A percentile compares a stretch with the other conserved stretches of the same genome.
These are phyloP conservation scores for Discostella stelligeroides DNA, from an alignment of 108 stramenopile species.

Conservation along the genomic window DNA sequence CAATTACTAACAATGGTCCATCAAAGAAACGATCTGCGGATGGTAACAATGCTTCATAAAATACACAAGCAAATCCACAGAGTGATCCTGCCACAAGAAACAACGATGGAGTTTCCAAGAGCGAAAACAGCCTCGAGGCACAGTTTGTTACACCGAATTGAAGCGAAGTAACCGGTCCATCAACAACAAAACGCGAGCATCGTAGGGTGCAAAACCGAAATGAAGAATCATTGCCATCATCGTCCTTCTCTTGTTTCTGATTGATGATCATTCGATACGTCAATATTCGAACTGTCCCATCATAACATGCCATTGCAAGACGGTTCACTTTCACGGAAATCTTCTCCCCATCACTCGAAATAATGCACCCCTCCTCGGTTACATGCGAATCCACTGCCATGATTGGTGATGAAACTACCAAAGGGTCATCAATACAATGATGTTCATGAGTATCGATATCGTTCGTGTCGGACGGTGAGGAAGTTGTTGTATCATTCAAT, in stretches of 20 bases:
- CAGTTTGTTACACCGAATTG: constrained; percentile 33
- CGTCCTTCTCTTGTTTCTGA: neutral
- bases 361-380: neutral
- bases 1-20: constrained; percentile 44
- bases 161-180: constrained; percentile 45
- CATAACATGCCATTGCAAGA: constrained; percentile 39
- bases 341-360: neutral
- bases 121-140: neutral
- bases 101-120: neutral
- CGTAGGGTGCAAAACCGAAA: constrained; percentile 7
- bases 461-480: too few relatives aligned
- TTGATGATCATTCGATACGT: constrained; percentile 18
- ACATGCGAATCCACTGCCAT: constrained; percentile 39
- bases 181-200: constrained; percentile 39
- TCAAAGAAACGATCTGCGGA: constrained; percentile 16
- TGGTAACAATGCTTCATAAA: constrained; percentile 32
- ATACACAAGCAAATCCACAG: constrained; percentile 52
- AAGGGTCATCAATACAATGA: constrained; percentile 8
- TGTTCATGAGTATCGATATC: neutral
- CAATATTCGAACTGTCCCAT: constrained; percentile 43
- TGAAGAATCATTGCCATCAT: neutral
- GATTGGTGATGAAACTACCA: constrained; percentile 30
- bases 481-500: constrained; percentile 8
- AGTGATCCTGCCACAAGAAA: constrained; percentile 48
- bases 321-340: neutral